phyloP scores from a whole-genome alignment of 345 rosid species.

The Brassica carinata region DNA sequence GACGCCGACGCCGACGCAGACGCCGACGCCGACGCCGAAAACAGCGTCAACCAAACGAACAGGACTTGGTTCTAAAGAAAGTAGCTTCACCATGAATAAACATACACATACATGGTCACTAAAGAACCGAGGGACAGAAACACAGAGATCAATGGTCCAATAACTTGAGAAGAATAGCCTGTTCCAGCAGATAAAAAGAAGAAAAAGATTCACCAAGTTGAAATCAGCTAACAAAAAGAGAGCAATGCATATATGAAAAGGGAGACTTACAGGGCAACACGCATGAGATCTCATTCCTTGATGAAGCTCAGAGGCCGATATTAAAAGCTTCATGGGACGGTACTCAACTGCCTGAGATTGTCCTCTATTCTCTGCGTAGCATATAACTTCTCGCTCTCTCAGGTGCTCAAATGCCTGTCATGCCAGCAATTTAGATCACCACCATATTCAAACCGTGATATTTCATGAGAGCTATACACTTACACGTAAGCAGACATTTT shows the following conservation, averaged over 20 bases:
- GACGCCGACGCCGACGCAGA: too few species aligned
- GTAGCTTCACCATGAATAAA: constrained; percentile 4
- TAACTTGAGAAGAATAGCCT: constrained; percentile 51
- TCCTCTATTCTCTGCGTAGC: constrained; percentile 69
- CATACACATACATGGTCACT: constrained; percentile 15
- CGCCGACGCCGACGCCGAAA: too few species aligned
- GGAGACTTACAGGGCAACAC: constrained; percentile 84
- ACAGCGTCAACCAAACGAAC: too few species aligned
- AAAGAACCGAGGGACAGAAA: not conserved
- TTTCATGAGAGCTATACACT: constrained; percentile 33
- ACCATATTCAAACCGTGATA: constrained; percentile 14
- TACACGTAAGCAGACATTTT: constrained; percentile 77
- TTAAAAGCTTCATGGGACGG: constrained; percentile 72
- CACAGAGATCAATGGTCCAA: constrained; percentile 37
- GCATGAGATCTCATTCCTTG: constrained; percentile 73
- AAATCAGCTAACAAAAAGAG: not conserved
- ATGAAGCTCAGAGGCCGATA: constrained; percentile 66
- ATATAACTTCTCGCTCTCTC: constrained; percentile 61
- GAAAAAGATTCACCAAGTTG: constrained; percentile 4
- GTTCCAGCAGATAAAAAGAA: constrained; percentile 7
- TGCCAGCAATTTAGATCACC: constrained; percentile 32
- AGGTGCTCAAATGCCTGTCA: constrained; percentile 89
- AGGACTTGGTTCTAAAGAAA: not conserved
- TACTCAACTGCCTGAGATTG: constrained; percentile 69
- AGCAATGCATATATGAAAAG: not conserved